Conservation (phyloP, 106 monocot genomes). For the Vanilla planifolia region DNA sequence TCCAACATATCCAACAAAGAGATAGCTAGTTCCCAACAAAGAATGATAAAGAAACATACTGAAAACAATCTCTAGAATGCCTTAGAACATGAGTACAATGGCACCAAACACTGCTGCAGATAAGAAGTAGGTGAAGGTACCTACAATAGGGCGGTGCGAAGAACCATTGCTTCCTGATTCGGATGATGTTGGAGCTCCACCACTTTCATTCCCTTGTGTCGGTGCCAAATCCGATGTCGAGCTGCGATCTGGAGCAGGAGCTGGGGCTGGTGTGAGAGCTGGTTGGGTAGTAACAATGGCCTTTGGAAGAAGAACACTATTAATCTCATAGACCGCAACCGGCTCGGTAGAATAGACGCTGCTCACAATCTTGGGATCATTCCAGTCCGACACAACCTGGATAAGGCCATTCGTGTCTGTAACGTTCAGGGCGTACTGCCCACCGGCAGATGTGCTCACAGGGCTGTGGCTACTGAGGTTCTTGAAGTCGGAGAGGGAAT, state of each 20-base stretch:
- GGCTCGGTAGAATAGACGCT: slow-evolving; percentile 76
- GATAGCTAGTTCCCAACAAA: background rate
- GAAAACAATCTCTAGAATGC: background rate
- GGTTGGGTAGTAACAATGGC: slow-evolving; percentile 63
- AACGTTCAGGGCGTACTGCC: slow-evolving; percentile 60
- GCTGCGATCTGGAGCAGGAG: slow-evolving; percentile 35
- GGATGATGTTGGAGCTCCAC: slow-evolving; percentile 2
- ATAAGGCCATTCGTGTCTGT: slow-evolving; percentile 53
- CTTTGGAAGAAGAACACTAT: slow-evolving; percentile 63
- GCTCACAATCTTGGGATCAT: slow-evolving; percentile 66
- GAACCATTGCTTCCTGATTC: background rate
- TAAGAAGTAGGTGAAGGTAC: background rate
- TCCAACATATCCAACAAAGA: too few relatives aligned
- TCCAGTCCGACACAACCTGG: slow-evolving; percentile 57
- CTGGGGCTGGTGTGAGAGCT: slow-evolving; percentile 38
- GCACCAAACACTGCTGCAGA: background rate
- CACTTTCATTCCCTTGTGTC: background rate
- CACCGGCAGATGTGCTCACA: slow-evolving; percentile 63
- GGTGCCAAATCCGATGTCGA: background rate
- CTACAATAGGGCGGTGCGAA: background rate
- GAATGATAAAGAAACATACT: background rate
- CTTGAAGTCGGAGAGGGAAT: slow-evolving; percentile 74
- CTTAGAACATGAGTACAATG: background rate
- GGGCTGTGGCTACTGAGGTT: slow-evolving; percentile 56
- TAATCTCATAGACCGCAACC: slow-evolving; percentile 63